Conservation (phyloP, 2,329 filamentous ascomycete species). For the Neurospora crassa region DNA sequence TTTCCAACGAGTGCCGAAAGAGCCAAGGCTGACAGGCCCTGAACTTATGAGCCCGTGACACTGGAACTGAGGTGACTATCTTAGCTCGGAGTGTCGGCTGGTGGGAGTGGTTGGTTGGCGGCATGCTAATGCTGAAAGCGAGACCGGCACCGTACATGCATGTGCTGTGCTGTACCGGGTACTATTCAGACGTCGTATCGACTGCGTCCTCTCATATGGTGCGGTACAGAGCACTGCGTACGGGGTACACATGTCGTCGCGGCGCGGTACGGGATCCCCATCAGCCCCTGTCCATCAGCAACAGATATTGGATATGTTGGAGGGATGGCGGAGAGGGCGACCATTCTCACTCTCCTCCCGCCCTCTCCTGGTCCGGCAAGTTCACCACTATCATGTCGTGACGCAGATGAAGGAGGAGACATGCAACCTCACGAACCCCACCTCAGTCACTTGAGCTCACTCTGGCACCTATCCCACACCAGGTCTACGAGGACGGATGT, state of each 20-base stretch:
- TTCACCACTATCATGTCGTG: background rate
- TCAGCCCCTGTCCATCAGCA: background rate
- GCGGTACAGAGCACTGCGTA: background rate
- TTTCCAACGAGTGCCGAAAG: too few relatives aligned
- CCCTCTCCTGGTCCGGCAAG: background rate
- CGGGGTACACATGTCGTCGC: background rate
- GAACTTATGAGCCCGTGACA: background rate
- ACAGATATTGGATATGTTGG: background rate
- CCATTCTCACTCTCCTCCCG: background rate
- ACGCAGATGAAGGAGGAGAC: background rate
- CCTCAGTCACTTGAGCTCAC: background rate
- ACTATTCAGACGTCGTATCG: background rate
- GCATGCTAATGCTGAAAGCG: background rate
- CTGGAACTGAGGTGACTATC: background rate
- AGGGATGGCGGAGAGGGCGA: background rate
- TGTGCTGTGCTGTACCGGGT: background rate
- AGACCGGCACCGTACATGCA: background rate
- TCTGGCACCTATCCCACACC: background rate
- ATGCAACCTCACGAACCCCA: background rate
- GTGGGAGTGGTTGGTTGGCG: background rate
- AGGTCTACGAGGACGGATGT: background rate
- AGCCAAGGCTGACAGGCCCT: background rate
- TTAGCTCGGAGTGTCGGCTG: background rate
- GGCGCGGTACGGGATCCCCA: background rate
- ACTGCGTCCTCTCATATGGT: background rate